Conservation (phyloP, 2,329 filamentous ascomycete genomes). For the Phialophora expanda region DNA sequence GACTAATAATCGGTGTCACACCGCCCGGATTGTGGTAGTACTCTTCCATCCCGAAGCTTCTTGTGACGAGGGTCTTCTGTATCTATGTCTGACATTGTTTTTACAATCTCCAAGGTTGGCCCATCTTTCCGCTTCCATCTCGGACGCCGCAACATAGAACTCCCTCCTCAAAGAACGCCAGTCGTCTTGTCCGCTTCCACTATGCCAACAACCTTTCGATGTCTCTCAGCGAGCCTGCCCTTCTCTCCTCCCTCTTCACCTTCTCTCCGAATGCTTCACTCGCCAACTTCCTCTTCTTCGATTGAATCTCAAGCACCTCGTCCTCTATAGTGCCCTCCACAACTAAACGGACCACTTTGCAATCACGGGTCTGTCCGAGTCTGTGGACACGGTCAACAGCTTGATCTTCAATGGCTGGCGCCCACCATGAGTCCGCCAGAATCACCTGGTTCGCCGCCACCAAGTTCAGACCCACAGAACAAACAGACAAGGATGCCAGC, state of each 20-base stretch:
- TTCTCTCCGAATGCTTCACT: slow-evolving; percentile 80
- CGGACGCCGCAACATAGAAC: neutral
- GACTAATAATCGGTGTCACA: neutral
- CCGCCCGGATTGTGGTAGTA: neutral
- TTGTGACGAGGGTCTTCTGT: neutral
- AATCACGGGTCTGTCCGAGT: slow-evolving; percentile 78
- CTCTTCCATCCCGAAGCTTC: neutral
- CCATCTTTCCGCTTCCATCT: neutral
- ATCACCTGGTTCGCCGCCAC: slow-evolving; percentile 86
- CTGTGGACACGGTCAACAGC: slow-evolving; percentile 87
- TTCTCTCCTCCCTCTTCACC: slow-evolving; percentile 43
- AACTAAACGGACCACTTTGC: slow-evolving; percentile 79
- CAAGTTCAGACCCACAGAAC: slow-evolving; percentile 83
- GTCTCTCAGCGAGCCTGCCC: slow-evolving; percentile 41
- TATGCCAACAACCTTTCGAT: slow-evolving; percentile 41
- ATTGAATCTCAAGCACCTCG: slow-evolving; percentile 76
- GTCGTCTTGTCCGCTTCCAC: neutral
- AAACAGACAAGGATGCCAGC: slow-evolving; percentile 80
- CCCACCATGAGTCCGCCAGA: slow-evolving; percentile 87
- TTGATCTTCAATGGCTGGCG: slow-evolving; percentile 89
- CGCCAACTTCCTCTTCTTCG: slow-evolving; percentile 78
- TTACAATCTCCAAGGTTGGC: neutral
- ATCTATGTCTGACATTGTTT: neutral
- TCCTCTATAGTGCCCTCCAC: slow-evolving; percentile 84
- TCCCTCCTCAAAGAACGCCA: neutral